phyloP scores from a whole-genome alignment of 2,329 filamentous ascomycete genomes.

The Ascochyta lentis region DNA sequence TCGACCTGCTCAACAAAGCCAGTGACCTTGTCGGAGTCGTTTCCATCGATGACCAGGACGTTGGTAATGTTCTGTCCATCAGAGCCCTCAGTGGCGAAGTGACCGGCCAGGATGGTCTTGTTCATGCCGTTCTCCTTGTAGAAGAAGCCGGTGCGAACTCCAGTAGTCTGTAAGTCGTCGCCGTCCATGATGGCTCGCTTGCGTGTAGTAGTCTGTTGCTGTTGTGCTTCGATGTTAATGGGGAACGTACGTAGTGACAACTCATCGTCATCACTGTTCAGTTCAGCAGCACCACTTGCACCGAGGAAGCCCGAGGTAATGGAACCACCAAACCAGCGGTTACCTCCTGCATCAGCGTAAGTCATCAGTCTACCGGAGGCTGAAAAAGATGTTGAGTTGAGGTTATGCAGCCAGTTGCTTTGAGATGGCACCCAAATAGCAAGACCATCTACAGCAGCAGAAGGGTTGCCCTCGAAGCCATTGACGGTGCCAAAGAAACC shows the following conservation, averaged over 20 bases:
- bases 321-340: constrained; percentile 81
- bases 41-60: constrained; percentile 79
- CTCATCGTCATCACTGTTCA: constrained; percentile 52
- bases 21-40: constrained; percentile 68
- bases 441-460: constrained; percentile 73
- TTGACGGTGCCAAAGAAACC: constrained; percentile 79
- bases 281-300: constrained; percentile 73
- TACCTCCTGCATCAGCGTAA: constrained; percentile 65
- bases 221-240: constrained; percentile 31
- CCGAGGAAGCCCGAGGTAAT: constrained; percentile 77
- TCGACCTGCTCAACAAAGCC: constrained; percentile 74
- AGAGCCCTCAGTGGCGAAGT: constrained; percentile 74
- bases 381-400: constrained; percentile 67
- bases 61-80: constrained; percentile 79
- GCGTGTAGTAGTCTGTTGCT: constrained; percentile 37
- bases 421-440: constrained; percentile 90
- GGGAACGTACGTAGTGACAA: constrained; percentile 56
- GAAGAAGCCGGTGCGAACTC: constrained; percentile 80
- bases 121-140: constrained; percentile 75
- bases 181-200: constrained; percentile 53
- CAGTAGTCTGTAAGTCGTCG: constrained; percentile 61
- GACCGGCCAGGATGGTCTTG: constrained; percentile 85
- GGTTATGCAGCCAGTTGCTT: constrained; percentile 85
- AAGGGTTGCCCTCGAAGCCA: constrained; percentile 68
- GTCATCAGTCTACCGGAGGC: constrained; percentile 77